Percentiles rank a stretch among this genome's conserved stretches.
Conservation (phyloP, 2,329 filamentous ascomycete genomes). For the Eutypa lata region DNA sequence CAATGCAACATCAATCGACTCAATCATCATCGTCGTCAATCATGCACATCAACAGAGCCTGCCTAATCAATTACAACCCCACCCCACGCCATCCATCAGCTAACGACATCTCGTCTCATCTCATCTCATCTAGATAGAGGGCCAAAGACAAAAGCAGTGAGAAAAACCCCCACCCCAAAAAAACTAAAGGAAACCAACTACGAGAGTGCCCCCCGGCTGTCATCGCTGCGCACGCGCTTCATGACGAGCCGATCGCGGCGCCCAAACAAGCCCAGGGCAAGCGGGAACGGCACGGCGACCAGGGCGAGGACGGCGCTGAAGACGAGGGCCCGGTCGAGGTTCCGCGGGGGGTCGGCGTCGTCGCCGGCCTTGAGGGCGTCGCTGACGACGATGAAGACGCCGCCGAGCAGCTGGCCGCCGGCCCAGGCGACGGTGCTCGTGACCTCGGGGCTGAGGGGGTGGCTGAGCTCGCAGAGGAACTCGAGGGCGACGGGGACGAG, state of each 20-base stretch:
- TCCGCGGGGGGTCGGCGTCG: conserved; percentile 55
- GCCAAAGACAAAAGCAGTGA: no score
- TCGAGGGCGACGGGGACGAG: conserved; percentile 84
- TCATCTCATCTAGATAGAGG: no score
- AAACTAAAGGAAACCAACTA: no score
- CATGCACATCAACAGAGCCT: no score
- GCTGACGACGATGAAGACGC: conserved; percentile 78
- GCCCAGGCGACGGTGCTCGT: conserved; percentile 82
- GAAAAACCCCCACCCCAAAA: no score
- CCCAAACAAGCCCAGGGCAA: conserved; percentile 70
- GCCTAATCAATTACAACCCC: no score
- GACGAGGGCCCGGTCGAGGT: conserved; percentile 73
- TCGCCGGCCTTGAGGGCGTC: conserved; percentile 64
- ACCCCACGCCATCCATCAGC: no score
- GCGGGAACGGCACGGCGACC: conserved; percentile 61
- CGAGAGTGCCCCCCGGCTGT: conserved; percentile 22
- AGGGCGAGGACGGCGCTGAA: conserved; percentile 74
- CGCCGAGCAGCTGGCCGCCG: conserved; percentile 81
- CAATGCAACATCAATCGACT: no score
- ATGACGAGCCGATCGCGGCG: conserved; percentile 47
- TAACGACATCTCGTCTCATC: not conserved
- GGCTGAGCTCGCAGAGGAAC: conserved; percentile 80
- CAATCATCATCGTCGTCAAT: no score
- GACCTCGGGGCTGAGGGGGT: conserved; percentile 83
- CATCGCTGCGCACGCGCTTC: conserved; percentile 47